A percentile compares a stretch with the other conserved stretches of the same genome.
phyloP scores from a whole-genome alignment of 371 early-diverging fungal genomes.

The Umbelopsis sp. region DNA sequence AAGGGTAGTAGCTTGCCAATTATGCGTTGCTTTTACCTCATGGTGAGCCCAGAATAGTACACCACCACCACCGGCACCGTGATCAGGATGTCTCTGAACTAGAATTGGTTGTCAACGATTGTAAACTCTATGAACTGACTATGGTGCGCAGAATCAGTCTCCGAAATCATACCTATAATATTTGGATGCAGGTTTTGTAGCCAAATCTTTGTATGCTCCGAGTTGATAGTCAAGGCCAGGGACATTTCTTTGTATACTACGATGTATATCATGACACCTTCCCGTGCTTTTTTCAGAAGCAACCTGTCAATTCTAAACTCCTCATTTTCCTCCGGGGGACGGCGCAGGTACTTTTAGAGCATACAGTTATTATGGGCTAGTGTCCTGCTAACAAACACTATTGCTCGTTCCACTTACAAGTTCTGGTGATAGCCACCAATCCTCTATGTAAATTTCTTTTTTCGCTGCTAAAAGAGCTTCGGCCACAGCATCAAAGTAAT shows the following conservation, averaged over 20 bases:
- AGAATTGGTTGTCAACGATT: background rate
- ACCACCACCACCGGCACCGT: conserved; percentile 63
- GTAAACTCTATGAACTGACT: background rate
- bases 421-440: conserved; percentile 93
- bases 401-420: conserved; percentile 42
- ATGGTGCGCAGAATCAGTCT: background rate
- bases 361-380: background rate
- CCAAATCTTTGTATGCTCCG: conserved; percentile 81
- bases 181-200: conserved; percentile 80
- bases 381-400: background rate
- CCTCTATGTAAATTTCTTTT: conserved; percentile 81
- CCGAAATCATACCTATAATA: conserved; percentile 64
- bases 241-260: conserved; percentile 91
- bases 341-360: conserved; percentile 65
- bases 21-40: conserved; percentile 36
- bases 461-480: conserved; percentile 81
- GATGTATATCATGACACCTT: conserved; percentile 90
- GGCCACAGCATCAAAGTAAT: conserved; percentile 83
- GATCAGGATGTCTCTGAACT: conserved; percentile 78
- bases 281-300: conserved; percentile 80
- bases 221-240: conserved; percentile 78
- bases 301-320: conserved; percentile 84
- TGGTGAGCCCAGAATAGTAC: conserved; percentile 83
- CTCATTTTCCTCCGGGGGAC: conserved; percentile 76
- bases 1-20: no score